phyloP scores from a whole-genome alignment of 225 moss, liverwort and hornwort genomes.

The Anthoceros angustus region DNA sequence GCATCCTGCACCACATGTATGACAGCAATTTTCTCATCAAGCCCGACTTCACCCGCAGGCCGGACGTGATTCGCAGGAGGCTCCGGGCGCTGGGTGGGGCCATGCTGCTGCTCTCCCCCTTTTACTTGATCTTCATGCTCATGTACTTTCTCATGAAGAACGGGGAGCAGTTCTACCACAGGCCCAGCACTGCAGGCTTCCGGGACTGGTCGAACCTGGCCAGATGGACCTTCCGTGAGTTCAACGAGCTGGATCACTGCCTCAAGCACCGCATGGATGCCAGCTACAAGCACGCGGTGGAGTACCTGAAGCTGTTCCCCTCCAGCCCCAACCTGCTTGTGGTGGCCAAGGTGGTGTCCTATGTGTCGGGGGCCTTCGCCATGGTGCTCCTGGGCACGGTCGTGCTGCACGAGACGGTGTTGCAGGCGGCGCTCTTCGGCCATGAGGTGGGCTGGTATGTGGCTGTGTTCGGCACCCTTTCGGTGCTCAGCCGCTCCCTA shows the following conservation, averaged over 20 bases:
- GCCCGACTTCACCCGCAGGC: constrained; percentile 4
- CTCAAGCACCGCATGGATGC: constrained; percentile 1
- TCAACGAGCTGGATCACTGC: constrained; percentile 6
- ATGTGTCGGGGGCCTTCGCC: neutral
- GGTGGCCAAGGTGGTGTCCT: constrained; percentile 5
- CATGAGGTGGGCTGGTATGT: constrained; percentile 3
- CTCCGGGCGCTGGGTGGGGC: neutral
- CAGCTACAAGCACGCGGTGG: constrained; percentile 5
- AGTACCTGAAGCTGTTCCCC: constrained; percentile 1
- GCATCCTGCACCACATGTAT: constrained; percentile 95
- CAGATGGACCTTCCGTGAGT: constrained; percentile 7
- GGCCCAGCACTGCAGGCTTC: neutral
- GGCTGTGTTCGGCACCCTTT: constrained; percentile 2
- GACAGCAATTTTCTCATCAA: constrained; percentile 24
- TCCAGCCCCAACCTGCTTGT: neutral
- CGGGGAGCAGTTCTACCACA: constrained; percentile 5
- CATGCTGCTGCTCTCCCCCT: constrained; percentile 5
- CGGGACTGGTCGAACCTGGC: constrained; percentile 3
- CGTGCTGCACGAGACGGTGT: neutral
- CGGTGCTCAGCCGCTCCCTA: neutral
- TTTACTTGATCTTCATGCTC: constrained; percentile 2
- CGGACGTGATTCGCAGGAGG: neutral
- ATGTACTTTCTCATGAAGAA: constrained; percentile 5
- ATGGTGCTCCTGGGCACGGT: constrained; percentile 4
- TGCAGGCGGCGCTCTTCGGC: neutral